phyloP scores from a whole-genome alignment of 176 grass and related monocot genomes.

The Oryza nivara region DNA sequence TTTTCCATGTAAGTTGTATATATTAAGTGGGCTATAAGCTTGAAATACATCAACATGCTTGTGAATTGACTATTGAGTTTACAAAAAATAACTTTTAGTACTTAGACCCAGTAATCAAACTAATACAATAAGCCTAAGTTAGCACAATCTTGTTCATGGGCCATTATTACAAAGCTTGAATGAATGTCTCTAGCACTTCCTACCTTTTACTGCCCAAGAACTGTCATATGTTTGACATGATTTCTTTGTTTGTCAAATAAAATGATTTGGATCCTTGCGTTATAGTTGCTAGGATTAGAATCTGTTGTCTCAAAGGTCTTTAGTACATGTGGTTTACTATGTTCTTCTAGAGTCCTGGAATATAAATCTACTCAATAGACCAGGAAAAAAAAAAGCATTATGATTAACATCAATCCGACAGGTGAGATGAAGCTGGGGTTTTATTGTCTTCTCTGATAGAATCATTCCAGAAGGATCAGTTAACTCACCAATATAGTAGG shows the following conservation, averaged over 20 bases:
- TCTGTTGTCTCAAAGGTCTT: slow-evolving; percentile 11
- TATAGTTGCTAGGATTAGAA: slow-evolving; percentile 33
- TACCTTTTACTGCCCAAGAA: background rate
- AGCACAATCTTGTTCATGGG: background rate
- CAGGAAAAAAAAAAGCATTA: background rate
- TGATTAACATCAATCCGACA: slow-evolving; percentile 12
- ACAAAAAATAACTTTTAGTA: background rate
- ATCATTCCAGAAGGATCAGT: background rate
- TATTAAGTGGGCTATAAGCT: background rate
- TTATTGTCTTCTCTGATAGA: slow-evolving; percentile 21
- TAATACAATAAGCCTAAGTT: slow-evolving; percentile 11
- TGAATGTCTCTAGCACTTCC: background rate
- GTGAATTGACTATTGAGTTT: background rate
- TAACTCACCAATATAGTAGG: background rate
- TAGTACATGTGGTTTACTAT: background rate
- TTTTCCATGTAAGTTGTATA: slow-evolving; percentile 13
- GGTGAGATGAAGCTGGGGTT: slow-evolving; percentile 2
- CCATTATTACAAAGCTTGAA: slow-evolving; percentile 13
- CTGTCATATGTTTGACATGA: background rate
- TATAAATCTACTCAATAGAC: slow-evolving; percentile 10
- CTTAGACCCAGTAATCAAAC: slow-evolving; percentile 8
- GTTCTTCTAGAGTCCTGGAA: slow-evolving; percentile 16
- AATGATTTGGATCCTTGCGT: background rate
- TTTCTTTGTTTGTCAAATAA: background rate
- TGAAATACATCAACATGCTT: slow-evolving; percentile 1